Conservation (phyloP, 1,139 yeast species). For the Zygotorulaspora mrakii region DNA sequence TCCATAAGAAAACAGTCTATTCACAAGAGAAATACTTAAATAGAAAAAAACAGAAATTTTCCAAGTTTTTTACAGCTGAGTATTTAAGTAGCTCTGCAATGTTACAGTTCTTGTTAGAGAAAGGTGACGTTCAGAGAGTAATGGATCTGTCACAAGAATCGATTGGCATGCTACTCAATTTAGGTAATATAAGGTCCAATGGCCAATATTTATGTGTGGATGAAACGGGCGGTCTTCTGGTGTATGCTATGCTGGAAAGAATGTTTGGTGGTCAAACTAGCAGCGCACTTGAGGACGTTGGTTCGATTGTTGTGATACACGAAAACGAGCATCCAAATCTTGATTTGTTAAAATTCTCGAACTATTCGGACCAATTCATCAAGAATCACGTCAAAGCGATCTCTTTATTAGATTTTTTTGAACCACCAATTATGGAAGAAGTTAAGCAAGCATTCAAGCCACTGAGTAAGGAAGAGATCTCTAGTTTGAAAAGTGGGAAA, state of each 20-base stretch:
- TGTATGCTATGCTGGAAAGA: slow-evolving; percentile 82
- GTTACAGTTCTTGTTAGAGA: slow-evolving; percentile 67
- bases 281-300: slow-evolving; percentile 34
- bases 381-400: slow-evolving; percentile 60
- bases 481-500: slow-evolving; percentile 55
- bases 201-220: slow-evolving; percentile 85
- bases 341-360: slow-evolving; percentile 64
- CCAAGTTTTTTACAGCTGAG: slow-evolving; percentile 79
- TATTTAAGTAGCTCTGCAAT: slow-evolving; percentile 74
- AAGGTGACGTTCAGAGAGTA: slow-evolving; percentile 67
- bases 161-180: slow-evolving; percentile 67
- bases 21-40: slow-evolving; percentile 90
- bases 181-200: slow-evolving; percentile 82
- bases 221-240: slow-evolving; percentile 83
- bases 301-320: slow-evolving; percentile 72
- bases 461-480: slow-evolving; percentile 50
- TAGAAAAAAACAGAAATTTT: slow-evolving; percentile 87
- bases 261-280: slow-evolving; percentile 58
- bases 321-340: slow-evolving; percentile 91
- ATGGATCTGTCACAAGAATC: slow-evolving; percentile 82
- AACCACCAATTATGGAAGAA: slow-evolving; percentile 58
- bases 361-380: slow-evolving; percentile 52
- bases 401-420: slow-evolving; percentile 74
- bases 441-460: slow-evolving; percentile 46
- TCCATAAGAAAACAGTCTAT: slow-evolving; percentile 81